Evolutionary conservation across 768 basidiomycete species (phyloP), one percentile per base, ranked within the genome.

Genomic region (Termitomyces titanicus): DNA sequence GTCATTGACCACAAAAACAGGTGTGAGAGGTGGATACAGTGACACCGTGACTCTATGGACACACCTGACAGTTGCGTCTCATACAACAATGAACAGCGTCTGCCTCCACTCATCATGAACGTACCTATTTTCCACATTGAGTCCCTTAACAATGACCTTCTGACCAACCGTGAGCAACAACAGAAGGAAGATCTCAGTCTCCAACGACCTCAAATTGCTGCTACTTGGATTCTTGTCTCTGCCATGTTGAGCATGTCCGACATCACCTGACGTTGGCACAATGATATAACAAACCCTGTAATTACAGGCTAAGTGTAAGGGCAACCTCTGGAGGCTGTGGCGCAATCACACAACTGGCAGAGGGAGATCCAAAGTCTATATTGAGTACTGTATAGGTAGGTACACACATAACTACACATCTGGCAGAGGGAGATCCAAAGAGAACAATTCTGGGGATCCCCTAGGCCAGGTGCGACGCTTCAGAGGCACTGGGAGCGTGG

Each of bases 141-240:
- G 74, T 0, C 88, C 86, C 25, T 74, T 67, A 0, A 94, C 79
- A 15, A 82, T 62, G 15, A 94, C 65, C 56, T 77, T 75, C 53
- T 86, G 73, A 0, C 78, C 80, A 17, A 77, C 78, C 1, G 83
- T 75, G 35, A 93, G 72, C 57, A 79, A 65, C 0, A 82, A 79
- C 0, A 94, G 92, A 7, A 92, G 59, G 71, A 86, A 96, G 29
- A 95, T 83, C 70, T 94, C 91, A n/a, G 92, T 92, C 64, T 89
- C 84, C 45, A 75, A 68, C 18, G 84, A 78, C 24, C n/a, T 44
- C 40, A 31, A 25, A 27, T 17, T 52, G n/a, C n/a, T n/a, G 5
- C 1, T 15, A 12, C 13, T 34, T 15, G n/a, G 3, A 33, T 25
- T 10, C 24, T 38, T 11, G 35, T 49, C 18, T 33, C 33, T 20